A percentile compares a stretch with the other conserved stretches of the same genome.
Conservation (phyloP, 1,284 basidiomycete species). For the Cystobasidium sp. region DNA sequence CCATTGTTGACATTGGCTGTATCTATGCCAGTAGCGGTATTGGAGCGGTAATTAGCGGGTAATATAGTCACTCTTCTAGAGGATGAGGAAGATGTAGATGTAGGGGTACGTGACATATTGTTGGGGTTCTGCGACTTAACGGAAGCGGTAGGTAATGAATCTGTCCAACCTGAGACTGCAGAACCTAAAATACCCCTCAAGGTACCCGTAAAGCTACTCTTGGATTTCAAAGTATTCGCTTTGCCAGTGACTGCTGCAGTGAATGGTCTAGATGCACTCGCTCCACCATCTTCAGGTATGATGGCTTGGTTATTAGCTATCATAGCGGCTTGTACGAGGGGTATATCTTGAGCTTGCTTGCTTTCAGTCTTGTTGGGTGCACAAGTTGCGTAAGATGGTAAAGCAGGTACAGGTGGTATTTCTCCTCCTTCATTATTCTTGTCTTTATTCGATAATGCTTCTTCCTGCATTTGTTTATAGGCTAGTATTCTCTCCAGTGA, state of each 20-base stretch:
- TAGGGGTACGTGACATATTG: background rate
- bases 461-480: conserved; percentile 11
- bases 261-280: no score
- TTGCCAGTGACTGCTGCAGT: background rate
- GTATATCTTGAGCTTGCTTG: background rate
- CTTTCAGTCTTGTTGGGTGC: background rate
- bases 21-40: background rate
- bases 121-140: background rate
- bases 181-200: conserved; percentile 25
- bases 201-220: conserved; percentile 18
- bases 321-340: background rate
- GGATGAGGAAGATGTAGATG: background rate
- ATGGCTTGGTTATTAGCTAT: background rate
- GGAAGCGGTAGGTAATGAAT: background rate
- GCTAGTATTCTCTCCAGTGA: conserved; percentile 33
- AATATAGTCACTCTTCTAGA: conserved; percentile 10
- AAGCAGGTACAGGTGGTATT: conserved; percentile 14
- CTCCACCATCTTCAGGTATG: background rate
- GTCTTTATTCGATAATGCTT: background rate
- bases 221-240: background rate
- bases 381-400: background rate
- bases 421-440: background rate
- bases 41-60: background rate
- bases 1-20: background rate
- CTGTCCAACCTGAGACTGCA: conserved; percentile 21